Conservation (phyloP, 2,329 filamentous ascomycete genomes). For the Dendrostoma leiphaemia region DNA sequence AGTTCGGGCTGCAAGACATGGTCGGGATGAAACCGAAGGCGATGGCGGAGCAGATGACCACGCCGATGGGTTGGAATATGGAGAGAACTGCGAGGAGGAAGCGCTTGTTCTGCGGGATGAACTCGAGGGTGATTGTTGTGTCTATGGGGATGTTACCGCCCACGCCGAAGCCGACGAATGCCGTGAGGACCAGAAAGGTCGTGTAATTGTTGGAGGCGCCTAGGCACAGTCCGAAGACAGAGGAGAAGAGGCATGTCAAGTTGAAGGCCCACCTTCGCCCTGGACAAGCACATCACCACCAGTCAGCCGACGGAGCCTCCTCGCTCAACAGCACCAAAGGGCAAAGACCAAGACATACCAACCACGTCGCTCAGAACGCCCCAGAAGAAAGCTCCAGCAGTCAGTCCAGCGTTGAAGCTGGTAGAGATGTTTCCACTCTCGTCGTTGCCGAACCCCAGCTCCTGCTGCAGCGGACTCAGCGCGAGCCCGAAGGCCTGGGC, state of each 20-base stretch:
- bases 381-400: slow-evolving; percentile 55
- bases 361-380: slow-evolving; percentile 53
- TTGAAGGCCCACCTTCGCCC: slow-evolving; percentile 55
- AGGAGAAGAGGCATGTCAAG: slow-evolving; percentile 52
- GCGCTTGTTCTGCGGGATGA: slow-evolving; percentile 49
- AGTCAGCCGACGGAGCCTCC: not conserved
- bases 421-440: slow-evolving; percentile 47
- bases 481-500: slow-evolving; percentile 57
- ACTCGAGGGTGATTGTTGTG: slow-evolving; percentile 54
- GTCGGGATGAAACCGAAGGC: slow-evolving; percentile 53
- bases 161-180: slow-evolving; percentile 52
- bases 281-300: slow-evolving; percentile 25
- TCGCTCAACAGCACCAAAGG: not conserved
- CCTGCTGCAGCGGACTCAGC: slow-evolving; percentile 52
- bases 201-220: slow-evolving; percentile 48
- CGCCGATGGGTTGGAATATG: slow-evolving; percentile 54
- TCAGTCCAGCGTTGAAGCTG: slow-evolving; percentile 52
- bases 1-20: slow-evolving; percentile 50
- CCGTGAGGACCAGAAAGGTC: slow-evolving; percentile 50
- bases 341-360: slow-evolving; percentile 22
- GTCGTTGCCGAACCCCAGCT: slow-evolving; percentile 47
- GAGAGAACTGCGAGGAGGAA: slow-evolving; percentile 52
- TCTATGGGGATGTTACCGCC: slow-evolving; percentile 56
- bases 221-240: slow-evolving; percentile 51
- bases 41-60: slow-evolving; percentile 48